Evolutionary conservation across 306 rosid genomes (phyloP).

Genomic region (Corylus avellana): DNA sequence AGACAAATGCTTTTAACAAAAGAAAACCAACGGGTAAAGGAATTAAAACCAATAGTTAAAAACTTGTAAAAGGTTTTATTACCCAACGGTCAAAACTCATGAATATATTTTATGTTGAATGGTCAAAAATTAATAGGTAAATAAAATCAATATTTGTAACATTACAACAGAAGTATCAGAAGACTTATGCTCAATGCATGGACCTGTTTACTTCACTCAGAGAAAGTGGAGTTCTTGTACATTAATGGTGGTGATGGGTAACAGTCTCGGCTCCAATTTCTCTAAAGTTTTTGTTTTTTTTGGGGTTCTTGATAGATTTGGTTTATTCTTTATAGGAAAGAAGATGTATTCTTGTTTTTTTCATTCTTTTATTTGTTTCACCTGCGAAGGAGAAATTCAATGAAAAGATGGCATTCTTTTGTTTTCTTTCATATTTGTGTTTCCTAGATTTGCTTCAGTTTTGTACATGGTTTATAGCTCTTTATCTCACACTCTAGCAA

Average conservation of each 20-base stretch:
- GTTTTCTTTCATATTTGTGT: neutral
- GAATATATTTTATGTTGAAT: no score
- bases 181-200: slow-evolving; percentile 50
- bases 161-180: no score
- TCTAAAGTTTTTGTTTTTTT: slow-evolving; percentile 9
- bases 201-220: slow-evolving; percentile 49
- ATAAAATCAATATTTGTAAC: no score
- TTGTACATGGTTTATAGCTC: neutral
- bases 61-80: no score
- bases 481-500: neutral
- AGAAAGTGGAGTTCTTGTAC: slow-evolving; percentile 63
- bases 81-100: no score
- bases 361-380: slow-evolving; percentile 12
- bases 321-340: slow-evolving; percentile 6
- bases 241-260: slow-evolving; percentile 61
- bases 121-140: no score
- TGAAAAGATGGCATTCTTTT: neutral
- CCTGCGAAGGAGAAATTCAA: slow-evolving; percentile 11
- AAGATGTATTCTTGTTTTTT: neutral
- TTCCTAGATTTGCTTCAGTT: neutral
- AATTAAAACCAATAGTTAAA: no score
- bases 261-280: neutral
- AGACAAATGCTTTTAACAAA: no score
- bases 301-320: slow-evolving; percentile 18
- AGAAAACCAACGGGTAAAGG: no score